Percentiles rank a stretch among this genome's conserved stretches.
These are phyloP conservation scores for Filosporella fistucella DNA, from an alignment of 495 filamentous ascomycete genomes.

Conservation along the genomic window DNA sequence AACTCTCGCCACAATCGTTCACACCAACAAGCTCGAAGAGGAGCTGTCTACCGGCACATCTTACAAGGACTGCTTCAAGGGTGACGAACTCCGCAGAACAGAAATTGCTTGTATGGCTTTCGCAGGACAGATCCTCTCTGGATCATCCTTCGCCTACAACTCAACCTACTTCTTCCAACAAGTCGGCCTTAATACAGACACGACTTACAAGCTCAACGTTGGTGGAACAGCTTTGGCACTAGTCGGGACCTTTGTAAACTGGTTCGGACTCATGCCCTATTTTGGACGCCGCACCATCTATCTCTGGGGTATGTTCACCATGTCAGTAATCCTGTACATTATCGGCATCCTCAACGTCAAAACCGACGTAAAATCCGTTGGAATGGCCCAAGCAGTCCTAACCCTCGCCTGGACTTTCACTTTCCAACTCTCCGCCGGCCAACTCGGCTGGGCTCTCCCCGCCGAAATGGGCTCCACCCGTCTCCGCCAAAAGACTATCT, in stretches of 20 bases:
- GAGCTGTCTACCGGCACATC: constrained; percentile 51
- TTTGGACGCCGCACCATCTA: constrained; percentile 49
- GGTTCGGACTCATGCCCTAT: constrained; percentile 39
- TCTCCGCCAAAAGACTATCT: constrained; percentile 10
- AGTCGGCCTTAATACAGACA: constrained; percentile 49
- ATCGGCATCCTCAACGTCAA: constrained; percentile 28
- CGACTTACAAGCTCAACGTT: constrained; percentile 26
- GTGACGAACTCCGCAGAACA: constrained; percentile 60
- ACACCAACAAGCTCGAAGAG: constrained; percentile 56
- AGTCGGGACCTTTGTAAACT: constrained; percentile 46
- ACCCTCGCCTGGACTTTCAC: constrained; percentile 38
- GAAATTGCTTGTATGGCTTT: constrained; percentile 65
- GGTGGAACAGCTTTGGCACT: constrained; percentile 10
- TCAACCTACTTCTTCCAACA: constrained; percentile 65
- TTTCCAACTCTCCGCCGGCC: constrained; percentile 50
- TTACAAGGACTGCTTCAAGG: constrained; percentile 64
- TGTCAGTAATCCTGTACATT: constrained; percentile 35
- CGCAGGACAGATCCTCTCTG: constrained; percentile 65
- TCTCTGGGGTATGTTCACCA: constrained; percentile 32
- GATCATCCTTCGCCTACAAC: constrained; percentile 63
- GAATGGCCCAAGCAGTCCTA: constrained; percentile 11
- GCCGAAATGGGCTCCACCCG: constrained; percentile 10
- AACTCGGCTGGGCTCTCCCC: constrained; percentile 40
- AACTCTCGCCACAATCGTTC: constrained; percentile 51
- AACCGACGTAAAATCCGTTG: constrained; percentile 10